Base-by-base conservation (phyloP, 495 filamentous ascomycete genomes). In the Penicillium odoratum region DNA sequence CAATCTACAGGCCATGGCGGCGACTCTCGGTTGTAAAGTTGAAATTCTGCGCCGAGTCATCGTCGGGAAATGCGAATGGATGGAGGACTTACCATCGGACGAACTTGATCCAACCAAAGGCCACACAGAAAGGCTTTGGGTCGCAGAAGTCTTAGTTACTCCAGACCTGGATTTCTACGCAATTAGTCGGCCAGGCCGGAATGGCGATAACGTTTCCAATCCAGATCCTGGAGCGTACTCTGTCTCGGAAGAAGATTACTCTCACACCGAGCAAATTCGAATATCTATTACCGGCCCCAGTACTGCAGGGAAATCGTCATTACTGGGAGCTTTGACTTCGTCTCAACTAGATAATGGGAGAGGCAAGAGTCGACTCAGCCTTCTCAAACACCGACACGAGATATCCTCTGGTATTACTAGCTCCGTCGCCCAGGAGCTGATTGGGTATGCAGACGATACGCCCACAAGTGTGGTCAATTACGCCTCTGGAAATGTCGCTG, bases 351-450 rank as follows among this genome's bases (percentile, higher is more conserved):
- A 98, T 65, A 97, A 98, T 73, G 94, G 93, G 4, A 80, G 92
- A 52, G 94, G 94, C 1, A 92, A 90, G 64, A 93, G 90, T 64
- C 80, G 94, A 59, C 80, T 97, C 38, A 91, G 89, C 60, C 74
- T 98, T 7, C 77, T 98, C 48, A 96, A 92, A 63, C 94, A 98
- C 71, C 83, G 89, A n/a, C 94, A 98, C 65, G 94, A 98, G 63
- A 89, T 98, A 31, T 86, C 79, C 0, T 93, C 92, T 4, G 94
- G 94, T 0, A 81, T 96, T 56, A 98, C 95, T 13, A 96, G 91
- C 66, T 97, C 93, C 6, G 85, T 98, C 13, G 86, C 93, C 4
- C 92, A 95, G 65, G 94, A 97, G 69, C 80, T 98, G 8, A 83
- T 98, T 56, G 94, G 95, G 18, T 98, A 98, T 69, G 48, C 66